Conservation (phyloP, 2,329 filamentous ascomycete genomes). For the Verticillium tricorpus region DNA sequence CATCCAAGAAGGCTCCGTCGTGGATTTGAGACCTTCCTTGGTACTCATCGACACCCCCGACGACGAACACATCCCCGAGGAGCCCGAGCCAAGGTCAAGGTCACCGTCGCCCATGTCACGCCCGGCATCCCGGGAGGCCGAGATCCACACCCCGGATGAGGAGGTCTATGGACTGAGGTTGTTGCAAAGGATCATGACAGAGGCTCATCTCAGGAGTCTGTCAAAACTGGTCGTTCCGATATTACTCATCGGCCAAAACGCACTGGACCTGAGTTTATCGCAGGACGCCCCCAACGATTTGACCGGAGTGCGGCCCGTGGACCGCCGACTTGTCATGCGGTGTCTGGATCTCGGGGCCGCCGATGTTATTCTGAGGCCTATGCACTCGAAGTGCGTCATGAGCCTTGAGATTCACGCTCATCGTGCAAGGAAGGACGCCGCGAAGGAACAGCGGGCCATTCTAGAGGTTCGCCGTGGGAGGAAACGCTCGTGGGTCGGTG, state of each 20-base stretch:
- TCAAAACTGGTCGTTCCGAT: constrained; percentile 54
- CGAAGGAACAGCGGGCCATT: constrained; percentile 67
- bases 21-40: constrained; percentile 51
- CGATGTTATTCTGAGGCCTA: constrained; percentile 78
- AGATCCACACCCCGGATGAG: constrained; percentile 38
- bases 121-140: constrained; percentile 25
- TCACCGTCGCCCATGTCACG: constrained; percentile 42
- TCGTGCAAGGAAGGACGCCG: constrained; percentile 71
- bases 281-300: constrained; percentile 13
- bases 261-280: constrained; percentile 18
- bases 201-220: constrained; percentile 51
- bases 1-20: constrained; percentile 46
- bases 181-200: constrained; percentile 52
- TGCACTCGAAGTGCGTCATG: constrained; percentile 69
- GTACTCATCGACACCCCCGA: constrained; percentile 53
- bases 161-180: constrained; percentile 52
- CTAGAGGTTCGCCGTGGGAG: constrained; percentile 69
- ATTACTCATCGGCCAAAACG: constrained; percentile 43
- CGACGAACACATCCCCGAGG: constrained; percentile 38
- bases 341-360: constrained; percentile 83
- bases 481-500: constrained; percentile 88
- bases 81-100: constrained; percentile 25
- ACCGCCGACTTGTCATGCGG: constrained; percentile 51
- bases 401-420: constrained; percentile 80
- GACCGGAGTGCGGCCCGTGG: constrained; percentile 26